These are phyloP conservation scores for Tagetes patula DNA, from an alignment of 129 eudicot species.

Conservation along the genomic window DNA sequence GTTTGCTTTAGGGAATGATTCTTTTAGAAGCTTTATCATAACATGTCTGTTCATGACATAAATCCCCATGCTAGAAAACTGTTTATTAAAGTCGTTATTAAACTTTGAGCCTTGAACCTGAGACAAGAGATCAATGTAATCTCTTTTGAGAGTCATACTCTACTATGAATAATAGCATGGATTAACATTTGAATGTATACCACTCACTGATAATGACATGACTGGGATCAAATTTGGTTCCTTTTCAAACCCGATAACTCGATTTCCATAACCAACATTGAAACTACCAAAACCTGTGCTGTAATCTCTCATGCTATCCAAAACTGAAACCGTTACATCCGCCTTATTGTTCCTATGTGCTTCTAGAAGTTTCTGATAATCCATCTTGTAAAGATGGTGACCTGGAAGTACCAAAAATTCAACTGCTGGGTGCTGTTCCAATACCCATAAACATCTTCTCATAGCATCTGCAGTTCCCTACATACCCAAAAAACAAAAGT, in stretches of 20 bases:
- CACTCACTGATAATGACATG: constrained; percentile 34
- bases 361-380: constrained; percentile 67
- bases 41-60: constrained; percentile 70
- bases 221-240: constrained; percentile 23
- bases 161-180: background rate
- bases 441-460: constrained; percentile 81
- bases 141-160: background rate
- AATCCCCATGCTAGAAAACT: constrained; percentile 78
- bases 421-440: constrained; percentile 63
- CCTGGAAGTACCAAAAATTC: constrained; percentile 91
- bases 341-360: constrained; percentile 61
- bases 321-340: constrained; percentile 68
- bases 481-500: constrained; percentile 15
- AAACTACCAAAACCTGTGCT: constrained; percentile 56
- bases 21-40: constrained; percentile 64
- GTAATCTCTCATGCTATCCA: constrained; percentile 30
- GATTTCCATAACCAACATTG: constrained; percentile 43
- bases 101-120: constrained; percentile 46
- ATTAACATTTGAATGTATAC: background rate
- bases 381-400: constrained; percentile 94
- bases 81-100: constrained; percentile 12
- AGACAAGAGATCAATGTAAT: constrained; percentile 12
- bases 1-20: constrained; percentile 64
- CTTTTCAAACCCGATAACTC: constrained; percentile 44
- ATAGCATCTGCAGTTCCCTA: constrained; percentile 99